A percentile compares a stretch with the other conserved stretches of the same genome.
phyloP scores from a whole-genome alignment of 345 rosid species.

The Linum trigynum region DNA sequence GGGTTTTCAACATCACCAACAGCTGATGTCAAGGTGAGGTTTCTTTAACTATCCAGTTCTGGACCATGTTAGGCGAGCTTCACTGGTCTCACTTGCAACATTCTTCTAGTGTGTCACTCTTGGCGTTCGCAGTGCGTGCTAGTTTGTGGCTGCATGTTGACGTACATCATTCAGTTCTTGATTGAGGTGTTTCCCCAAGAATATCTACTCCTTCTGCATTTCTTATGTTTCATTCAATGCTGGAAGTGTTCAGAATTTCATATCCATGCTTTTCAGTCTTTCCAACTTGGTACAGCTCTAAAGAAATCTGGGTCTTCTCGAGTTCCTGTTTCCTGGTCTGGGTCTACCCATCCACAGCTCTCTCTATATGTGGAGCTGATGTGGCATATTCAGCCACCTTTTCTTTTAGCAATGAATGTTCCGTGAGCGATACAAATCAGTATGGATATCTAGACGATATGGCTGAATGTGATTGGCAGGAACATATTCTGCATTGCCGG shows the following conservation, averaged over 20 bases:
- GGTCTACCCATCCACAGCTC: background rate
- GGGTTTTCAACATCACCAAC: slow-evolving; percentile 46
- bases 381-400: background rate
- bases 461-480: too few relatives aligned
- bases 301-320: background rate
- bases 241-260: too few relatives aligned
- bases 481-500: too few relatives aligned
- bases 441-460: background rate
- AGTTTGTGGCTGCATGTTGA: background rate
- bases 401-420: background rate
- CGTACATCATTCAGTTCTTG: background rate
- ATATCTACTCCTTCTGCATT: too few relatives aligned
- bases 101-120: background rate
- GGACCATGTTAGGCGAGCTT: background rate
- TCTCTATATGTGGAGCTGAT: background rate
- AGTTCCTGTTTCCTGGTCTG: background rate
- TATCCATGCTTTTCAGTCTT: too few relatives aligned
- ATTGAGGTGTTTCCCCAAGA: background rate
- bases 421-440: background rate
- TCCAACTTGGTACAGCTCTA: too few relatives aligned
- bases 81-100: slow-evolving; percentile 7
- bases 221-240: too few relatives aligned
- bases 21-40: slow-evolving; percentile 42
- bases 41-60: slow-evolving; percentile 1
- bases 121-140: background rate